Base-by-base conservation (phyloP, 495 filamentous ascomycete species). In the Tuber melanosporum region DNA sequence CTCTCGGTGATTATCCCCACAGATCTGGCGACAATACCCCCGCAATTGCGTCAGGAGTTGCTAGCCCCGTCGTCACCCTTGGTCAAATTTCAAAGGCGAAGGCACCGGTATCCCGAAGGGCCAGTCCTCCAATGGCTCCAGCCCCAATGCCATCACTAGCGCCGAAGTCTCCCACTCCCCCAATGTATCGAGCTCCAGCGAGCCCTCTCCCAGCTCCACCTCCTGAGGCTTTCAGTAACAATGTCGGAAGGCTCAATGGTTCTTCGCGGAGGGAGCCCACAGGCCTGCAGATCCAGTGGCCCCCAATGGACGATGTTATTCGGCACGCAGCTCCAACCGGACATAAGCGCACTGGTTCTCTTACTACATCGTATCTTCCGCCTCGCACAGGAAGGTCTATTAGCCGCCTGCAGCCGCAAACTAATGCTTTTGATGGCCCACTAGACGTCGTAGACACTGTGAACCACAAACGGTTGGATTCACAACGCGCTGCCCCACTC, bases 261-360 rank as follows among this genome's bases (percentile, higher is more conserved):
- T 94, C 94, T 43, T 88, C 91, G 44, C 91, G 91, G 77, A 89
- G 94, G 41, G 97, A 95, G 76, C 94, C 94, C 19, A 90, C 92
- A 76, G 92, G 91, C 3, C 86, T 99, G 49, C 90, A 95, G 73
- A 89, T 96, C 72, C 90, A 91, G 26, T 87, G 92, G 78, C 88
- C 91, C 49, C 86, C 89, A 1, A 85, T 90, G 72, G 88, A 91
- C 77, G 85, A 85, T 7, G 84, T 87, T 15, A 83, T 87, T 70
- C 85, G 83, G n/a, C 85, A 87, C 52, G 87, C 89, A 77, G 84
- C 44, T 87, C 85, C 12, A 85, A 84, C 83, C 26, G 84, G 81
- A 39, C 74, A 79, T 39, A 78, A 26, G 86, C 84, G 80, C 84
- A 87, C 84, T 86, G 86, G 86, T 85, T 88, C 69, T 81, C 86